Evolutionary conservation across 495 filamentous ascomycete genomes (phyloP), one percentile per base, ranked within the genome.

Genomic region (Bombardia bombarda): DNA sequence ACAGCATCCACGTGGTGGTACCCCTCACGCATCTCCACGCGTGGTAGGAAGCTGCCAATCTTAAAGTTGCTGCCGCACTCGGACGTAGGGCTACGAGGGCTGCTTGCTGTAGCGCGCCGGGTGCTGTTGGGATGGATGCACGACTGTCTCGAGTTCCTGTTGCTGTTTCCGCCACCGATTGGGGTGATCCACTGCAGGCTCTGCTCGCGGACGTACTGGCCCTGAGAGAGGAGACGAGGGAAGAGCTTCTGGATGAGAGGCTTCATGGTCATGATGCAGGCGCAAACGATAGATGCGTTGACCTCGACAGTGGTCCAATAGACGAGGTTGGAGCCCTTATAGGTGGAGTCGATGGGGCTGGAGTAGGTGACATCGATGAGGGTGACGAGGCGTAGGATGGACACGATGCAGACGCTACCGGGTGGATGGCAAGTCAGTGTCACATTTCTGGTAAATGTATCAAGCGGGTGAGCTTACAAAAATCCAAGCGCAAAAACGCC

Each of bases 181-280:
- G 51, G 57, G 0, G 53, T 56, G 35, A 58, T 56, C 57, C 52
- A 58, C 2, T 39, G 47, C 1, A 58, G 49, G 32, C 44, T 47
- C n/a, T 32, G 50, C 16, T 51, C 51, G 20, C 47, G 44, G 28
- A 25, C 21, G 42, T 41, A 43, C 7, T 35, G 33, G 21, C 31
- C 46, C 1, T 38, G 31, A 5, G 49, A 44, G 17, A 61, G 39
- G 0, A 59, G 32, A n/a, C 42, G 34, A 8, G 55, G 52, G 38
- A 55, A 57, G 21, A 47, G 21, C 22, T 38, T 46, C 23, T 58
- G 46, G 24, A 61, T 52, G 31, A 59, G 46, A 0, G 58, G 58
- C 24, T 61, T 61, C 4, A 59, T 38, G 4, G 56, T 59, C 55
- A 61, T 59, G 40, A 56, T 47, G 46, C 50, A 59, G 9, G 52